Conservation (phyloP, 2,329 filamentous ascomycete genomes). For the Xylariaceae sp. region DNA sequence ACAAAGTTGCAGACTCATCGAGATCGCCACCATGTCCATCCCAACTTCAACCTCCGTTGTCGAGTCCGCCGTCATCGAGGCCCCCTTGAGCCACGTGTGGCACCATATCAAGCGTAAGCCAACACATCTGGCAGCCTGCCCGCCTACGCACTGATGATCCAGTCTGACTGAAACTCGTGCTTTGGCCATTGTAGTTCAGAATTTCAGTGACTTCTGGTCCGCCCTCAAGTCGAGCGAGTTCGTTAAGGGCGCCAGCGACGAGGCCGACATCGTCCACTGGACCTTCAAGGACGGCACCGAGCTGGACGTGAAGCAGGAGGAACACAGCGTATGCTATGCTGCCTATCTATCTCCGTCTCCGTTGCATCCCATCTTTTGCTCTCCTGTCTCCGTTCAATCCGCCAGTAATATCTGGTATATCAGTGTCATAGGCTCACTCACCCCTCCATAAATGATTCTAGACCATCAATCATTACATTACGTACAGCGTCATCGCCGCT, state of each 20-base stretch:
- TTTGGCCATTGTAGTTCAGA: constrained; percentile 42
- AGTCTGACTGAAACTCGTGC: not conserved
- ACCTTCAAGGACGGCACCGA: constrained; percentile 65
- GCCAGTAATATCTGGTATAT: not conserved
- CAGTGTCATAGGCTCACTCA: not conserved
- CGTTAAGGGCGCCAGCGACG: constrained; percentile 58
- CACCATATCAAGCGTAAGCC: constrained; percentile 62
- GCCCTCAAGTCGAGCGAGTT: constrained; percentile 58
- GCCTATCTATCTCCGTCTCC: not conserved
- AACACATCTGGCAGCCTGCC: not conserved
- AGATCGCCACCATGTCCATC: constrained; percentile 42
- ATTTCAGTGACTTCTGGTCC: constrained; percentile 65
- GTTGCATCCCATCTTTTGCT: not conserved
- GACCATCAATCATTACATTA: constrained; percentile 71
- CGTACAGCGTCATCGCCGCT: constrained; percentile 66
- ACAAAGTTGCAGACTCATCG: not conserved
- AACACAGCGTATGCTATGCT: constrained; percentile 57
- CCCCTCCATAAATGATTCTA: constrained; percentile 27
- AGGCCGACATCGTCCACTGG: constrained; percentile 66
- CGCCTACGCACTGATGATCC: not conserved
- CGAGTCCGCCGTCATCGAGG: constrained; percentile 65
- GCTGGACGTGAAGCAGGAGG: constrained; percentile 71
- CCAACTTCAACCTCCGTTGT: constrained; percentile 63
- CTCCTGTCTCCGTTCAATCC: not conserved
- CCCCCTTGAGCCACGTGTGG: constrained; percentile 64